Conservation (phyloP, 768 basidiomycete genomes). For the Pholiota molesta region DNA sequence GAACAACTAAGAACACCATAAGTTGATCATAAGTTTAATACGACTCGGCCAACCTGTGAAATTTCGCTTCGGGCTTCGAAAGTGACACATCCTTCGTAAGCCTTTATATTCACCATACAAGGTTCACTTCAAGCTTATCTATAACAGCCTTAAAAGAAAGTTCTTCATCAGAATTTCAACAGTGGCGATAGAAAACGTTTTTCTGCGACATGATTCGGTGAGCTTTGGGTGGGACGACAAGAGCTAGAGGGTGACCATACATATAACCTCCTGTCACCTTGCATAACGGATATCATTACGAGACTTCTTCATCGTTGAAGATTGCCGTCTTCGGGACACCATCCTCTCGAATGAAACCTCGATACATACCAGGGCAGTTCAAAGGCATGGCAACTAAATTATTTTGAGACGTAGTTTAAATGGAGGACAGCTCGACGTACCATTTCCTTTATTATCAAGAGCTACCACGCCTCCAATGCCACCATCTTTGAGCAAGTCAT, state of each 20-base stretch:
- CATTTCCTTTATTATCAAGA: conserved; percentile 68
- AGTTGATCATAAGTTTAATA: background rate
- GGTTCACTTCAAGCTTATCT: background rate
- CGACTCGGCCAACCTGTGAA: too few species aligned
- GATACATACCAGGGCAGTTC: conserved; percentile 83
- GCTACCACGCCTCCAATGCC: conserved; percentile 80
- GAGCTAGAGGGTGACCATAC: too few species aligned
- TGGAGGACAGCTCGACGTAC: conserved; percentile 36
- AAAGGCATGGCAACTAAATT: conserved; percentile 67
- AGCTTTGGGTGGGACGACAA: too few species aligned
- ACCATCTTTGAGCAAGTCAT: conserved; percentile 58
- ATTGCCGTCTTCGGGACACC: conserved; percentile 77
- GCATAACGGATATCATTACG: background rate
- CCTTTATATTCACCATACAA: background rate
- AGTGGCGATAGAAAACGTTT: too few species aligned
- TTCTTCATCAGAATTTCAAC: too few species aligned
- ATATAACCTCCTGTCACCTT: background rate
- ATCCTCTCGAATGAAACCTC: conserved; percentile 71
- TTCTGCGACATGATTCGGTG: too few species aligned
- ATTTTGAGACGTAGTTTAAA: background rate
- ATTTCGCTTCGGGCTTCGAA: background rate
- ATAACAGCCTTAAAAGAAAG: background rate
- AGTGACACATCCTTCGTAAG: background rate
- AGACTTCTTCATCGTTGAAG: conserved; percentile 63
- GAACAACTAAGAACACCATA: background rate